Percentiles rank a stretch among this genome's conserved stretches.
Conservation (phyloP, 1,139 yeast genomes). For the Saccharomyces hybrid region DNA sequence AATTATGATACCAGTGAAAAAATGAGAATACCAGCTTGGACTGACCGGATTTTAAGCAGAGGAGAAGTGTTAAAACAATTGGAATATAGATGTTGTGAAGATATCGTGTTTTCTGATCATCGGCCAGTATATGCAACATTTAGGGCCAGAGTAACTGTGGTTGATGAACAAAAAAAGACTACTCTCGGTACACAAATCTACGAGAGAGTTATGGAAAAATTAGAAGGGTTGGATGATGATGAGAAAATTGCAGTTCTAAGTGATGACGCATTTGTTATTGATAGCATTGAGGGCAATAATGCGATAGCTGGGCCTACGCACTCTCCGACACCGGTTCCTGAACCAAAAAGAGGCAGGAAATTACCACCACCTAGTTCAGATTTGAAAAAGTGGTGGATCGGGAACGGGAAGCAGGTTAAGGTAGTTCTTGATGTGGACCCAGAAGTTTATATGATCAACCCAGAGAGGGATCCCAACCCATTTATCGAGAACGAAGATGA, state of each 20-base stretch:
- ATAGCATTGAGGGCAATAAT: slow-evolving; percentile 11
- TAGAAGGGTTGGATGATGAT: slow-evolving; percentile 24
- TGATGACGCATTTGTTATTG: slow-evolving; percentile 18
- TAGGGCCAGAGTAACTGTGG: slow-evolving; percentile 55
- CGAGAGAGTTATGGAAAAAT: slow-evolving; percentile 25
- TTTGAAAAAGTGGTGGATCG: slow-evolving; percentile 83
- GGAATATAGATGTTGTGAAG: slow-evolving; percentile 54
- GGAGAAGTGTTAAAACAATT: slow-evolving; percentile 56
- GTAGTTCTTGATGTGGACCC: slow-evolving; percentile 38
- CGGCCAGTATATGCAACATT: slow-evolving; percentile 84
- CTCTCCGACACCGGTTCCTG: slow-evolving; percentile 1
- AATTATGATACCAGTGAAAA: slow-evolving; percentile 85
- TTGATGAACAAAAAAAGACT: slow-evolving; percentile 58
- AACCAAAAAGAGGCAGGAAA: slow-evolving; percentile 28
- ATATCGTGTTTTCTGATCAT: slow-evolving; percentile 78
- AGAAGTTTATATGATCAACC: slow-evolving; percentile 49
- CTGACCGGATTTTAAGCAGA: slow-evolving; percentile 66
- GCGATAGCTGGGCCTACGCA: slow-evolving; percentile 3
- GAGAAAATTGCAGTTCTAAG: slow-evolving; percentile 35
- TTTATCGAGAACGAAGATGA: slow-evolving; percentile 40
- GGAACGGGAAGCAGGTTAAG: slow-evolving; percentile 67
- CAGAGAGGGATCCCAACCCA: slow-evolving; percentile 62
- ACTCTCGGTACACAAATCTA: slow-evolving; percentile 56
- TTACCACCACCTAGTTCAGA: slow-evolving; percentile 90
- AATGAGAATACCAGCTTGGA: slow-evolving; percentile 93